Evolutionary conservation across 2,329 filamentous ascomycete species (phyloP), one percentile per base, ranked within the genome.

Genomic region (Epichloe bromicola): DNA sequence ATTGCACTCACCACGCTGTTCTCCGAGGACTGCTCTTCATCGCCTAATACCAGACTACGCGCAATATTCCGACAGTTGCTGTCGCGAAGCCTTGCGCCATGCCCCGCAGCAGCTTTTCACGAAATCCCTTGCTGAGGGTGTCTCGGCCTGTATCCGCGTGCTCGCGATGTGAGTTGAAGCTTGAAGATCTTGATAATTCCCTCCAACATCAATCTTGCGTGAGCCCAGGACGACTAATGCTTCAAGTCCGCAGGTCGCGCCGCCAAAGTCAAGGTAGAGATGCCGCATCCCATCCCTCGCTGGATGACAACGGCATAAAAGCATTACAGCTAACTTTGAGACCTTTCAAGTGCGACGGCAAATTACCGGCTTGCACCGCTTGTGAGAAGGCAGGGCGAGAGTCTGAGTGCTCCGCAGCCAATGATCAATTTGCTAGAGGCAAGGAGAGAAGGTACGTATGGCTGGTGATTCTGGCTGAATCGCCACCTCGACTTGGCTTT

Each of bases 361-460:
- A 96, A 67, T 74, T 97, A 38, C 93, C 93, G 11, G 89, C 90
- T 7, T 98, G 93, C 64, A 94, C 89, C 7, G 91, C 91, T 17
- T 97, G 93, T 64, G 91, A 96, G 67, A 90, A 89, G 68, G 88
- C 88, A 14, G 89, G 90, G 33, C 85, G 88, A 55, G 82, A 86
- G 51, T 83, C 76, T 54, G 89, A 94, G 64, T 98, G 93, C 66
- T 95, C 89, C 6, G 89, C 89, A 51, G 90, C 89, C 7, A 96
- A 94, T 61, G 91, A 97, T 63, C 89, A 96, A 65, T 97, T 96
- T 67, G 90, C 91, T 0, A 79, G 89, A 55, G 93, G 93, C 54
- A 97, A 97, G 67, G 93, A 97, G 64, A 78, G 91, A 61, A 97
- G 90, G 82, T 82, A 58, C 52, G 68, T 14, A 4, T n/a, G 3